These are phyloP conservation scores for Borovskyia barvae DNA, from an alignment of 208 protist genomes.

Conservation along the genomic window DNA sequence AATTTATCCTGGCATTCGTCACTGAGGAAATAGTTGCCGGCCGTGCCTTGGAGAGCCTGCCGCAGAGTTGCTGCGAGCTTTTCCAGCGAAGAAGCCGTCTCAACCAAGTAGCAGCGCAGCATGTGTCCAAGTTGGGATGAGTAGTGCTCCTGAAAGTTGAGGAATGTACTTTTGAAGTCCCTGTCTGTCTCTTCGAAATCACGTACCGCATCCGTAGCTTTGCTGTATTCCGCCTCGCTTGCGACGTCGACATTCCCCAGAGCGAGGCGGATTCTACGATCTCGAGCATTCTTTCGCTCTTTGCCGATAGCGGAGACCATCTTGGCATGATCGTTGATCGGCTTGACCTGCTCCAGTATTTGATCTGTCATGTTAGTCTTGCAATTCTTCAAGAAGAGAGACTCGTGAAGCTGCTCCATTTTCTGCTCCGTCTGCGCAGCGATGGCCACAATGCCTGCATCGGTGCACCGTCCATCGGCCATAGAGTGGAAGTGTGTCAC, in stretches of 20 bases:
- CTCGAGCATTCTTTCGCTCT: slow-evolving; percentile 25
- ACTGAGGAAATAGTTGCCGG: slow-evolving; percentile 25
- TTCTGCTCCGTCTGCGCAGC: slow-evolving; percentile 7
- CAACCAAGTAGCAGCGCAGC: slow-evolving; percentile 29
- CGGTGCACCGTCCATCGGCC: slow-evolving; percentile 18
- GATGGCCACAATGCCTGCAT: slow-evolving; percentile 21
- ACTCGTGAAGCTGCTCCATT: slow-evolving; percentile 24
- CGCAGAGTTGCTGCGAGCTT: slow-evolving; percentile 21
- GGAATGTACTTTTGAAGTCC: slow-evolving; percentile 36
- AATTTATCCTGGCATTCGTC: slow-evolving; percentile 32
- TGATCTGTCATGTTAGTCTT: slow-evolving; percentile 18
- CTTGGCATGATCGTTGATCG: slow-evolving; percentile 33
- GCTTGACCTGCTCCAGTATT: slow-evolving; percentile 32
- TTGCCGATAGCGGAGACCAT: slow-evolving; percentile 22
- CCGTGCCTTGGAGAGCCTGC: slow-evolving; percentile 8
- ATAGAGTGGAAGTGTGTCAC: slow-evolving; percentile 11
- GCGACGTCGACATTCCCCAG: slow-evolving; percentile 24
- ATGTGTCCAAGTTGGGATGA: slow-evolving; percentile 42
- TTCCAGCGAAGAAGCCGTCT: slow-evolving; percentile 33
- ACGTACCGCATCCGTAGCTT: slow-evolving; percentile 17
- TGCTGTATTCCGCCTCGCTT: slow-evolving; percentile 35
- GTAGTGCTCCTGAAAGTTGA: slow-evolving; percentile 37
- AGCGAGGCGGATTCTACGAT: slow-evolving; percentile 31
- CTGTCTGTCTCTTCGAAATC: slow-evolving; percentile 37
- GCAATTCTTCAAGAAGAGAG: not conserved